Percentiles rank a stretch among this genome's conserved stretches.
phyloP scores from a whole-genome alignment of 2,329 filamentous ascomycete species.

The Paecilomyces sp. region DNA sequence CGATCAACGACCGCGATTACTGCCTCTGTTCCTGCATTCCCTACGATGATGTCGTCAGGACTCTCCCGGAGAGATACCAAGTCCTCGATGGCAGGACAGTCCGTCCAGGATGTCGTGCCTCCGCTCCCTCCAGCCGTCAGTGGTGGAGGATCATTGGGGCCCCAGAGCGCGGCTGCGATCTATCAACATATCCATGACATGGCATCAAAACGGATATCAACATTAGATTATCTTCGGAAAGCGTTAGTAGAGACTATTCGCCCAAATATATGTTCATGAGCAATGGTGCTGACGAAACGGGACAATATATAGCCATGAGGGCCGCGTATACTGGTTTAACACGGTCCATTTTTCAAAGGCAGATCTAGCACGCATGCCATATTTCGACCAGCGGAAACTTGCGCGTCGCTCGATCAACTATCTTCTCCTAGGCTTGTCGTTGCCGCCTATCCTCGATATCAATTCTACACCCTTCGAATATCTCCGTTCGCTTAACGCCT shows the following conservation, averaged over 20 bases:
- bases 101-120: conserved; percentile 11
- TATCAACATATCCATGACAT: conserved; percentile 72
- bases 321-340: conserved; percentile 96
- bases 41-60: conserved; percentile 25
- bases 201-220: conserved; percentile 87
- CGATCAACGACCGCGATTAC: neutral
- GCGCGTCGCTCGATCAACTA: conserved; percentile 89
- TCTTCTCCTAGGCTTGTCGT: conserved; percentile 82
- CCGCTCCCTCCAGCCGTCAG: conserved; percentile 22
- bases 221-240: conserved; percentile 85
- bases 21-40: neutral
- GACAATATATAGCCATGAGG: conserved; percentile 63
- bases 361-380: conserved; percentile 75
- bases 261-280: neutral
- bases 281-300: conserved; percentile 6
- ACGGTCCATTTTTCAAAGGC: conserved; percentile 83
- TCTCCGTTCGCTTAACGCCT: conserved; percentile 73
- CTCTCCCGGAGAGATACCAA: conserved; percentile 29
- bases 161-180: conserved; percentile 48
- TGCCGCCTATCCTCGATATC: conserved; percentile 83
- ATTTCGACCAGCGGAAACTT: conserved; percentile 76
- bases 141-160: conserved; percentile 28
- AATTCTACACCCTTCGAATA: conserved; percentile 75
- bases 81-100: conserved; percentile 19
- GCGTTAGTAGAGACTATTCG: conserved; percentile 53